Base-by-base conservation (phyloP, 352 stramenopile species). In the Phytophthora tentaculata region DNA sequence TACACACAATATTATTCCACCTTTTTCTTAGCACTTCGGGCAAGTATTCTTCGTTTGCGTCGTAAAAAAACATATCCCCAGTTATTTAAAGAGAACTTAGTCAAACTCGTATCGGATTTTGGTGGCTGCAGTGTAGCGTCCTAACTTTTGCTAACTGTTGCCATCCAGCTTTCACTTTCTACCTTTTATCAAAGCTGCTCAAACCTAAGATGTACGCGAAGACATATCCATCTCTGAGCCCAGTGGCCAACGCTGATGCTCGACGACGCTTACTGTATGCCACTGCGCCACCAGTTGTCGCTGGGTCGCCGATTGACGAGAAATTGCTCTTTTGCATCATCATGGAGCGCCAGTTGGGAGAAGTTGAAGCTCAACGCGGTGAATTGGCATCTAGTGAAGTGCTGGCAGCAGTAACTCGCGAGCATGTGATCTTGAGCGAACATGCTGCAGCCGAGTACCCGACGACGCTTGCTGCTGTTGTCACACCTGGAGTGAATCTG, bases 261-360 rank as follows among this genome's bases (percentile, higher is more conserved):
- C 61, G 61, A 32, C 62, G 64, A 26, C 62, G 62, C 16, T 32
- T 69, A 22, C 4, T 55, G 10, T n/a, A 64, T 43, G 29, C 62
- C 7, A 55, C 54, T 29, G 62, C 62, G 10, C 62, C 62, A 6
- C 54, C 62, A n/a, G 32, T 69, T 37, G 12, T 61, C 29, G 17
- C 26, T 9, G 63, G 55, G 1, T 66, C 56, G 13, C 20, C 24
- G 16, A 20, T 70, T 22, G 28, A 61, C 24, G 56, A 70, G 3
- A 49, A 70, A 12, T 37, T 70, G 49, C 55, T 70, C 14, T 50
- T 70, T 16, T 45, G 48, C 26, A 55, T 47, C 37, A 70, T 60
- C 7, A 49, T 65, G 48, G 63, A 70, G 29, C 63, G 56, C 2
- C 63, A 70, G 22, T 44, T 66, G 20, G 48, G 63, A 43, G 47